These are phyloP conservation scores for Huntiella abstrusa DNA, from an alignment of 2,329 filamentous ascomycete species.

Conservation along the genomic window DNA sequence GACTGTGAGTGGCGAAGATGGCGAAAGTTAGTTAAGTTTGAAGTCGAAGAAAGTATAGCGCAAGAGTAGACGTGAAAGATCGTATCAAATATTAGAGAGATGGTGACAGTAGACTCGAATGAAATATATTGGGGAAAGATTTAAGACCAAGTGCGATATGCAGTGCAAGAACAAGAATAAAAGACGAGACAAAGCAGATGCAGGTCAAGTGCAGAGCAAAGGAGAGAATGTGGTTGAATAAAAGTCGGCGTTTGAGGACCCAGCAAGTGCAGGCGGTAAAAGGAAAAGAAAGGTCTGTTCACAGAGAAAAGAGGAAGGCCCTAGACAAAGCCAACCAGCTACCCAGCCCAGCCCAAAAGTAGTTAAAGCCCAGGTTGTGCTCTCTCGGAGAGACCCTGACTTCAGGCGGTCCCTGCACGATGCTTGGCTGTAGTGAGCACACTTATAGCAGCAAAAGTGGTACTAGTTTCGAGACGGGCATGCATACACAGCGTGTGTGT, in stretches of 20 bases:
- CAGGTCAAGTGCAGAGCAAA: background rate
- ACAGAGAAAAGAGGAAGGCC: conserved; percentile 10
- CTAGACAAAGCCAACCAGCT: conserved; percentile 7
- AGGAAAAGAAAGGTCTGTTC: conserved; percentile 12
- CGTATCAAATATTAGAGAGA: background rate
- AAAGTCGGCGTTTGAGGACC: background rate
- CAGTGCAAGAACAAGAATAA: background rate
- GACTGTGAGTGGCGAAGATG: conserved; percentile 5
- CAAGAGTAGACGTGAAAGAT: background rate
- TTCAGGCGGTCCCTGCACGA: conserved; percentile 7
- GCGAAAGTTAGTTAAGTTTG: background rate
- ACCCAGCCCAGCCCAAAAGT: conserved; percentile 8
- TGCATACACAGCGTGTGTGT: conserved; percentile 4
- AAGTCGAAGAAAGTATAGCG: background rate
- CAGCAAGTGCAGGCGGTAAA: conserved; percentile 3
- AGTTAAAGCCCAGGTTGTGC: conserved; percentile 8
- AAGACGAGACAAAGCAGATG: background rate
- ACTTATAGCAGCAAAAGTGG: conserved; percentile 3
- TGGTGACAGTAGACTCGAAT: background rate
- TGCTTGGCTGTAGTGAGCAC: conserved; percentile 2
- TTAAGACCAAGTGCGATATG: background rate
- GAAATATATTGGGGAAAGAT: background rate
- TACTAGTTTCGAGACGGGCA: background rate
- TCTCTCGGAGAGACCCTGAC: conserved; percentile 8
- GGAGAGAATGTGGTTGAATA: background rate